Conservation (phyloP, 257 asterid species). For the Phtheirospermum japonicum region DNA sequence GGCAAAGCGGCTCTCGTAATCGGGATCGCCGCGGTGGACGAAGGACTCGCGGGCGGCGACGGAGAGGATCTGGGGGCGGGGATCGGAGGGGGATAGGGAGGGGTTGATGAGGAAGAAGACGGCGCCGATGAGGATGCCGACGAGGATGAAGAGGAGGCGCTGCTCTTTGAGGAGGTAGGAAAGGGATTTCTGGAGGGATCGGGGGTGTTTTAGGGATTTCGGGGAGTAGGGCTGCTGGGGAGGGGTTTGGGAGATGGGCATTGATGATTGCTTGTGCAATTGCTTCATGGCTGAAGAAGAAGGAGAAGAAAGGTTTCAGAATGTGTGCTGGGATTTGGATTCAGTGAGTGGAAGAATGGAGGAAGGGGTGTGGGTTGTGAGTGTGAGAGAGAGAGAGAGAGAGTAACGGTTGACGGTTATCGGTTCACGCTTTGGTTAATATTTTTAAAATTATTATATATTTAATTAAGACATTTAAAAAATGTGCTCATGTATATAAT, state of each 20-base stretch:
- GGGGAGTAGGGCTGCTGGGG: conserved; percentile 55
- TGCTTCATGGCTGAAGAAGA: conserved; percentile 51
- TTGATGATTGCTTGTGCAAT: conserved; percentile 54
- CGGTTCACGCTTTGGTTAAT: too few relatives aligned
- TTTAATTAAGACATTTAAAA: too few relatives aligned
- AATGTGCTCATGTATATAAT: too few relatives aligned
- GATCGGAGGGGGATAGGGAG: conserved; percentile 31
- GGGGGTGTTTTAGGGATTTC: conserved; percentile 58
- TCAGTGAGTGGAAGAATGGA: conserved; percentile 4
- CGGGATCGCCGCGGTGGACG: conserved; percentile 16
- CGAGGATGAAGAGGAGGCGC: conserved; percentile 62
- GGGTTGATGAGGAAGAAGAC: conserved; percentile 67
- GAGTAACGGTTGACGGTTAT: not conserved
- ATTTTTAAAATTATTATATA: too few relatives aligned
- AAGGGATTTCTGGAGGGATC: conserved; percentile 69
- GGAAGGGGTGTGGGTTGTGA: not conserved
- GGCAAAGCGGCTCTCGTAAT: not conserved
- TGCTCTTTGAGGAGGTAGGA: conserved; percentile 66
- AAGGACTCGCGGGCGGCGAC: conserved; percentile 21
- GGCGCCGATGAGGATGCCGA: conserved; percentile 66
- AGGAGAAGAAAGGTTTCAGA: not conserved
- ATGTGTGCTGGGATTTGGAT: not conserved
- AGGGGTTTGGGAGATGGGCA: conserved; percentile 37
- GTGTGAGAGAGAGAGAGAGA: not conserved
- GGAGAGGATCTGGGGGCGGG: conserved; percentile 27